phyloP scores from a whole-genome alignment of 495 filamentous ascomycete species.

The Aspergillus haitiensis region DNA sequence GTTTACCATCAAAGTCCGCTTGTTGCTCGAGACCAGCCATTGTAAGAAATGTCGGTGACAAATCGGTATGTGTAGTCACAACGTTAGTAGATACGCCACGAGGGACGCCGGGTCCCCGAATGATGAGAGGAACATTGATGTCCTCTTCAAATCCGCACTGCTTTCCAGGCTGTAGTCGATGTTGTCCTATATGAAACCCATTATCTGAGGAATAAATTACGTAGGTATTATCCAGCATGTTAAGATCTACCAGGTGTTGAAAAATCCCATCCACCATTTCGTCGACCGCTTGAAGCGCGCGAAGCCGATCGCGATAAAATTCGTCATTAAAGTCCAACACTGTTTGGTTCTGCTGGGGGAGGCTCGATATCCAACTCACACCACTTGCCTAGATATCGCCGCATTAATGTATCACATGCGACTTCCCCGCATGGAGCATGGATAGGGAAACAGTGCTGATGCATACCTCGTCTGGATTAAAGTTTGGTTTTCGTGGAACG shows the following conservation, averaged over 20 bases:
- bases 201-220: constrained; percentile 68
- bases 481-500: constrained; percentile 24
- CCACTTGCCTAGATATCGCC: constrained; percentile 50
- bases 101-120: constrained; percentile 55
- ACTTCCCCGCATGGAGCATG: too few relatives aligned
- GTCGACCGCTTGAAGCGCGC: constrained; percentile 60
- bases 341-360: constrained; percentile 46
- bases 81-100: constrained; percentile 36
- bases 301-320: constrained; percentile 57
- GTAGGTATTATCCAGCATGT: constrained; percentile 60
- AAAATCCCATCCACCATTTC: constrained; percentile 59
- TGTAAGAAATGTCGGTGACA: constrained; percentile 61
- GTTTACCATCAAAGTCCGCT: constrained; percentile 52
- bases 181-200: constrained; percentile 67
- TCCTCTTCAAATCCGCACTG: constrained; percentile 65
- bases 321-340: constrained; percentile 60
- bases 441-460: too few relatives aligned
- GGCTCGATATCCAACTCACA: constrained; percentile 55
- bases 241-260: constrained; percentile 40
- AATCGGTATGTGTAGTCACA: constrained; percentile 61
- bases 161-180: constrained; percentile 65
- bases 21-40: constrained; percentile 37
- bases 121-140: constrained; percentile 59
- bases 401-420: not conserved
- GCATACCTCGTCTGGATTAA: constrained; percentile 36